Conservation (phyloP, 1,284 basidiomycete species). For the Golubevia pallescens region DNA sequence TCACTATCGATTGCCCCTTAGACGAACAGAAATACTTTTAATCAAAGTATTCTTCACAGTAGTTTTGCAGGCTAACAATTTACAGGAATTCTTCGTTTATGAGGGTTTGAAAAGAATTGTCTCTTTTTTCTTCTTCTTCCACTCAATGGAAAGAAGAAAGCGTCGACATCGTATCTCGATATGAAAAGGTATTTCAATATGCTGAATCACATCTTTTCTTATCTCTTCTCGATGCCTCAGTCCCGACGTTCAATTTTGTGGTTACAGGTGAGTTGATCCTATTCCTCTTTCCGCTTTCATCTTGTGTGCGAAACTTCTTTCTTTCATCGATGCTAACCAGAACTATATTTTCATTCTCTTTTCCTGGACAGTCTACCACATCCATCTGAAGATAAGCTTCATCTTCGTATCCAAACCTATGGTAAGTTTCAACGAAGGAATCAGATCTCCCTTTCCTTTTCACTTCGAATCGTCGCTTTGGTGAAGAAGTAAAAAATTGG, state of each 20-base stretch:
- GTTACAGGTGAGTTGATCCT: conserved; percentile 76
- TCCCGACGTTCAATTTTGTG: conserved; percentile 98
- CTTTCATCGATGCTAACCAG: conserved; percentile 11
- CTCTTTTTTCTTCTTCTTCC: conserved; percentile 11
- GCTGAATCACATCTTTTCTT: conserved; percentile 1
- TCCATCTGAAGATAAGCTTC: conserved; percentile 93
- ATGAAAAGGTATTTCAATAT: conserved; percentile 11
- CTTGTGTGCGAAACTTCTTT: conserved; percentile 9
- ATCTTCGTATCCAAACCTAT: conserved; percentile 97
- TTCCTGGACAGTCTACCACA: conserved; percentile 78
- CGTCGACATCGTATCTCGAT: conserved; percentile 8
- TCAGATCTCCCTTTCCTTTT: neutral
- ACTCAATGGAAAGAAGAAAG: conserved; percentile 6
- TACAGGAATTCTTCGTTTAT: conserved; percentile 65
- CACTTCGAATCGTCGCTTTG: conserved; percentile 1
- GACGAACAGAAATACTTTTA: conserved; percentile 18
- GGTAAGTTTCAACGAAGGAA: conserved; percentile 75
- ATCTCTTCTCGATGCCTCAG: conserved; percentile 67
- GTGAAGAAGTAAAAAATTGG: conserved; percentile 8
- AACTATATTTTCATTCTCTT: conserved; percentile 6
- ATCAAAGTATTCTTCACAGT: conserved; percentile 14
- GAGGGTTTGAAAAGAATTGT: conserved; percentile 25
- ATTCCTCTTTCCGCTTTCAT: conserved; percentile 1
- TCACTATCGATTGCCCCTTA: conserved; percentile 27
- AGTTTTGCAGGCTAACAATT: conserved; percentile 11